Evolutionary conservation across 495 filamentous ascomycete genomes (phyloP), one percentile per base, ranked within the genome.

Genomic region (Glarea lozoyensis): DNA sequence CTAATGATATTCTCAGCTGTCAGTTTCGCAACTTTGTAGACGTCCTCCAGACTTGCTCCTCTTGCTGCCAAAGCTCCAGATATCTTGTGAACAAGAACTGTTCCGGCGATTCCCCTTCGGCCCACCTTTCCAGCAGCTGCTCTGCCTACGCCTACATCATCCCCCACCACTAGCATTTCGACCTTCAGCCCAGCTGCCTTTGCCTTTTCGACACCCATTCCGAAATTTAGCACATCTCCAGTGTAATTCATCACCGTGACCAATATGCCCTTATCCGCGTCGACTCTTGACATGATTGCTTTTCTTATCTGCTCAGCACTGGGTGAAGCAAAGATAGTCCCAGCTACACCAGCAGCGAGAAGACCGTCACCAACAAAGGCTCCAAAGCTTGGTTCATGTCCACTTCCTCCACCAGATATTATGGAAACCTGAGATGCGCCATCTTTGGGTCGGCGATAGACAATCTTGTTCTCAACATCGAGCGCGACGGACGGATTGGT

Each of bases 161-260:
- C 92, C n/a, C 79, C 87, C 23, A 97, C 88, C 9, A 94, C 81
- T 17, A 95, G 81, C 81, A 96, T 94, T 58, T 96, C 88, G 0
- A 88, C 84, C 20, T 79, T 64, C 35, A 88, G 62, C 0, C 86
- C 92, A 0, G 78, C 72, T 0, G 88, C 88, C 46, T 82, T 80
- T 10, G 87, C 88, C 66, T 95, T 96, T 63, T 96, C 92, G 15
- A 89, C 82, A 0, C 79, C 92, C 70, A 97, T 81, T 25, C 92
- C 92, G 59, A 98, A 98, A 60, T 96, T 92, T 40, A 98, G 68
- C 31, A 95, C 79, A 62, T 98, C 92, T n/a, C 76, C 78, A 13
- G 78, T 82, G 55, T 81, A 82, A 48, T 82, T 80, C 79, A 81
- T 80, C 20, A 81, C 72, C 2, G 72, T 71, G 4, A 78, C 70